A percentile compares a stretch with the other conserved stretches of the same genome.
phyloP scores from a whole-genome alignment of 1,139 yeast genomes.

The Meyerozyma carpophila region DNA sequence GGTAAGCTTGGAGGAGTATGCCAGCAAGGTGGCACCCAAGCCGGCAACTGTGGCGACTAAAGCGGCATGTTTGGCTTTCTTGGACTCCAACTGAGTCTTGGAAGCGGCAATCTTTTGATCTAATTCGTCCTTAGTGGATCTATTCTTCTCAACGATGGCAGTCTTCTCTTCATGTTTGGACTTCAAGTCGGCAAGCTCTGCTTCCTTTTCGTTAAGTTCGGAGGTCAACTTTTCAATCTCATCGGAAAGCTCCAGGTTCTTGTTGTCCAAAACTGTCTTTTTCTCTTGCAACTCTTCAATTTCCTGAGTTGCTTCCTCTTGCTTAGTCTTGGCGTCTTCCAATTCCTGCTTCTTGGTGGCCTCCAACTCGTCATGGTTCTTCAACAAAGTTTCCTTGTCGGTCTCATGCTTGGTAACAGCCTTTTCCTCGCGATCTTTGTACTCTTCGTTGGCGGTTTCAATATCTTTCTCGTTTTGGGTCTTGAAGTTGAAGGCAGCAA shows the following conservation, averaged over 20 bases:
- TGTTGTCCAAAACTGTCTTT: constrained; percentile 35
- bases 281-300: constrained; percentile 41
- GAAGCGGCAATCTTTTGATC: constrained; percentile 30
- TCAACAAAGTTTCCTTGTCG: constrained; percentile 39
- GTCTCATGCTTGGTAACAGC: constrained; percentile 44
- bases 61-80: constrained; percentile 31
- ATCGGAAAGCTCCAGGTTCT: constrained; percentile 38
- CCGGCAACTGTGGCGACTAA: constrained; percentile 42
- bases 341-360: constrained; percentile 47
- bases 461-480: constrained; percentile 37
- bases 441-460: constrained; percentile 41
- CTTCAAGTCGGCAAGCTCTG: constrained; percentile 37
- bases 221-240: constrained; percentile 39
- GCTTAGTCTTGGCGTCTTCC: constrained; percentile 42
- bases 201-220: constrained; percentile 34
- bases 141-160: constrained; percentile 30
- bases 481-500: constrained; percentile 32
- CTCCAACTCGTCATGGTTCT: constrained; percentile 43
- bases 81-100: constrained; percentile 30
- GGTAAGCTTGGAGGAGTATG: constrained; percentile 42
- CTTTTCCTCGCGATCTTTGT: constrained; percentile 39
- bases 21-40: constrained; percentile 37
- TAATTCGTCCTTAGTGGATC: constrained; percentile 36
- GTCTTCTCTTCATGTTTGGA: constrained; percentile 36
- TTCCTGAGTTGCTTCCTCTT: constrained; percentile 40